Evolutionary conservation across 495 filamentous ascomycete genomes (phyloP), one percentile per base, ranked within the genome.

Genomic region (Echria macrotheca): DNA sequence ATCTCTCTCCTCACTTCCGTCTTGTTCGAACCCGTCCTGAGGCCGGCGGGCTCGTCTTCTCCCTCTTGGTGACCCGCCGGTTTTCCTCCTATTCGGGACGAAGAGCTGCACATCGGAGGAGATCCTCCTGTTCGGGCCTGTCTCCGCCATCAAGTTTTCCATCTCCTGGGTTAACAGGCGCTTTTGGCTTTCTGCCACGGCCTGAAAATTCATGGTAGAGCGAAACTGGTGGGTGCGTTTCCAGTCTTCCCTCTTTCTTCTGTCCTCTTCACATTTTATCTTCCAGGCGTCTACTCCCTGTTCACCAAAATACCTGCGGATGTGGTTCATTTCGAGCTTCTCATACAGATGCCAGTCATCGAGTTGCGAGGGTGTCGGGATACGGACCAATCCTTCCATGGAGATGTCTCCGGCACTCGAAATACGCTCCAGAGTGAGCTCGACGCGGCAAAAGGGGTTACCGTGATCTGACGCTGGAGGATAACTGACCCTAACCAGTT

Each of bases 301-400:
- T 18, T 46, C 31, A n/a, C 53, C 47, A 26, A 15, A 32, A 4
- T 33, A 14, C 35, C 46, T 24, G 22, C 35, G 23, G 8, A 55
- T 56, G 37, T 66, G 60, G n/a, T 68, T 62, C 1, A 56, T 60
- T 41, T 74, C 58, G 25, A 71, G 49, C 23, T 63, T 67, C 48
- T 68, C 55, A 52, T 66, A 72, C 23, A 73, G 29, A 1, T 52
- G 25, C 71, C 69, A 78, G 38, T 75, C 71, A 47, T 78, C 74
- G 0, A 74, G 25, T 51, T 78, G 69, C 2, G 71, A 73, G 5
- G 72, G 70, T 22, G 48, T 57, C 0, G 73, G 74, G 3, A 73
- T 58, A 24, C 49, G 52, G 17, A 48, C n/a, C 11, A 71, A 47
- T 2, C 64, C 57, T 2, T 61, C 46, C 43, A 69, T 56, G 1